These are phyloP conservation scores for Penicillium sp. DNA, from an alignment of 2,329 filamentous ascomycete genomes.

Conservation along the genomic window DNA sequence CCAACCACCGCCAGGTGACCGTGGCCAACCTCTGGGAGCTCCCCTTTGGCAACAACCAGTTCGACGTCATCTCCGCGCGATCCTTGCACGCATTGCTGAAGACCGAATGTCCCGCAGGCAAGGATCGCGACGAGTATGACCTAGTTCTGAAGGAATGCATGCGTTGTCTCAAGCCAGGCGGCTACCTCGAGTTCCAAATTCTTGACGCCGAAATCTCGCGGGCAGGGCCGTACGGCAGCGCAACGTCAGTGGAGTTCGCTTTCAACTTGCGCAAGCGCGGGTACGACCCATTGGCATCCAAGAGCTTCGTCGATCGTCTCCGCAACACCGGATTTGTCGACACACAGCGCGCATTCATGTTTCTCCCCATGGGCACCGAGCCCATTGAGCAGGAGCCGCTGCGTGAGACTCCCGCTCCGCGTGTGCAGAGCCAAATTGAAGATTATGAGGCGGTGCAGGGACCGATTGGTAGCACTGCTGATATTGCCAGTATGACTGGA, in stretches of 20 bases:
- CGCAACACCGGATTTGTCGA: conserved; percentile 73
- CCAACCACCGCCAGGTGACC: conserved; percentile 80
- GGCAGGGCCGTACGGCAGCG: conserved; percentile 73
- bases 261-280: conserved; percentile 85
- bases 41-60: conserved; percentile 80
- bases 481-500: conserved; percentile 72
- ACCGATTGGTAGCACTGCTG: conserved; percentile 64
- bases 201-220: conserved; percentile 89
- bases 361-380: conserved; percentile 72
- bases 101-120: conserved; percentile 59
- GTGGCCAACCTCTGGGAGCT: conserved; percentile 75
- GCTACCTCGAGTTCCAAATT: conserved; percentile 85
- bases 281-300: conserved; percentile 82
- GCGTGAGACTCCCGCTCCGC: conserved; percentile 40
- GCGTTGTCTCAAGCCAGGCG: conserved; percentile 88
- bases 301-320: conserved; percentile 73
- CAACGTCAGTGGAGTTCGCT: conserved; percentile 86
- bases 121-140: conserved; percentile 81
- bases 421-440: conserved; percentile 37
- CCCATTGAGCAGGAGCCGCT: conserved; percentile 46
- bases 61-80: conserved; percentile 87
- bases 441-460: conserved; percentile 59
- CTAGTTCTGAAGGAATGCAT: conserved; percentile 79
- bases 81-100: conserved; percentile 84
- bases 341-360: conserved; percentile 82